These are phyloP conservation scores for Solanum lignicaule DNA, from an alignment of 257 asterid species.

Conservation along the genomic window DNA sequence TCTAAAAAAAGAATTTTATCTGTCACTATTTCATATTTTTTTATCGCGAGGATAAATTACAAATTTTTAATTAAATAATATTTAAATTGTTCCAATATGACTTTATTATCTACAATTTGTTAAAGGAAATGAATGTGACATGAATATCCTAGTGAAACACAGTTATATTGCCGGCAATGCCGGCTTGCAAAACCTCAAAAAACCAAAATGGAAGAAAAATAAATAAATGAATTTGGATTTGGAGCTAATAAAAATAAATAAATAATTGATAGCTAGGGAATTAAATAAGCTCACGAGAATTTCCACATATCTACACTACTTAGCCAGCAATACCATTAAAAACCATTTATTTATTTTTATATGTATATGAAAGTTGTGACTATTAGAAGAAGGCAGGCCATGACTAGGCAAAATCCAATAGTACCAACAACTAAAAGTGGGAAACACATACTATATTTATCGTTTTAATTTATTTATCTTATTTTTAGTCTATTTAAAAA, in stretches of 20 bases:
- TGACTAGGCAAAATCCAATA: slow-evolving; percentile 1
- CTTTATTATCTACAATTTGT: not conserved
- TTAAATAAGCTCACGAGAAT: slow-evolving; percentile 47
- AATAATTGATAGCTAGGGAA: not conserved
- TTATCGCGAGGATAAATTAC: not conserved
- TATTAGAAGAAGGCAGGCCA: not conserved
- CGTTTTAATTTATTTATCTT: not conserved
- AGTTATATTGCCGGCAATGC: slow-evolving; percentile 35
- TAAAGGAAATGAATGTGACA: not conserved
- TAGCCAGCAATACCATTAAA: not conserved
- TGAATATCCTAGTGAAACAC: not conserved
- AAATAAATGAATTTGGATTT: not conserved
- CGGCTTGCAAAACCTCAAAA: slow-evolving; percentile 15
- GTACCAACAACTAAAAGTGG: slow-evolving; percentile 3
- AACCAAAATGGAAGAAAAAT: slow-evolving; percentile 16
- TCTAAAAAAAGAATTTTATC: no score
- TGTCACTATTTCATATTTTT: not conserved
- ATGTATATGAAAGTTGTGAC: slow-evolving; percentile 1
- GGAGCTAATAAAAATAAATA: not conserved
- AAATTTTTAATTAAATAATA: not conserved
- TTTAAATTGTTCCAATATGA: not conserved
- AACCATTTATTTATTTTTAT: slow-evolving; percentile 4
- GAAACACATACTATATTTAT: not conserved
- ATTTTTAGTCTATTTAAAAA: no score
- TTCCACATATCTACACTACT: slow-evolving; percentile 1